phyloP scores from a whole-genome alignment of 257 asterid genomes.

The Solanum pinnatisectum region DNA sequence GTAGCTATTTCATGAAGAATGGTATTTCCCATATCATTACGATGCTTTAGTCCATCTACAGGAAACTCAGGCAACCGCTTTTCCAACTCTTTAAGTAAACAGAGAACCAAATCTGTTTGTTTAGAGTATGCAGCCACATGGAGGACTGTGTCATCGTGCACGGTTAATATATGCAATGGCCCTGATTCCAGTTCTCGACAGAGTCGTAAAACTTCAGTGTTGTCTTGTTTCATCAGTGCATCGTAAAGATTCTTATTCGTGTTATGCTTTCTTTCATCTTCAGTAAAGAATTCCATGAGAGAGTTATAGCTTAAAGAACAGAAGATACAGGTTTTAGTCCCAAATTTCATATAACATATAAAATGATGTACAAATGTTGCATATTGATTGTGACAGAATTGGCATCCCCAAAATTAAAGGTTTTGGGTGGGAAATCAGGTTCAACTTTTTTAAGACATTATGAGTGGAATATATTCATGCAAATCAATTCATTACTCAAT shows the following conservation, averaged over 20 bases:
- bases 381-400: not conserved
- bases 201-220: not conserved
- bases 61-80: not conserved
- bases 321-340: not conserved
- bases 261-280: not conserved
- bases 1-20: constrained; percentile 5
- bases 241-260: not conserved
- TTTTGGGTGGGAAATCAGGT: not conserved
- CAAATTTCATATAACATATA: not conserved
- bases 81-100: not conserved
- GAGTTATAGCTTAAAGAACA: not conserved
- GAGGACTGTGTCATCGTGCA: not conserved
- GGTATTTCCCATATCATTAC: not conserved
- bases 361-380: not conserved
- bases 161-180: not conserved
- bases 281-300: not conserved
- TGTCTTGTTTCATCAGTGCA: not conserved
- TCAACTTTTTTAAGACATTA: not conserved
- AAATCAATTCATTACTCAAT: not conserved
- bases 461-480: not conserved
- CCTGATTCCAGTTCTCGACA: not conserved
- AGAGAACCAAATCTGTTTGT: constrained; percentile 1
- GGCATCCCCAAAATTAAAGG: not conserved
- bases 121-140: constrained; percentile 11
- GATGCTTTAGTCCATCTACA: not conserved